Conservation (phyloP, 352 stramenopile genomes). For the Globisporangium mamillatum region DNA sequence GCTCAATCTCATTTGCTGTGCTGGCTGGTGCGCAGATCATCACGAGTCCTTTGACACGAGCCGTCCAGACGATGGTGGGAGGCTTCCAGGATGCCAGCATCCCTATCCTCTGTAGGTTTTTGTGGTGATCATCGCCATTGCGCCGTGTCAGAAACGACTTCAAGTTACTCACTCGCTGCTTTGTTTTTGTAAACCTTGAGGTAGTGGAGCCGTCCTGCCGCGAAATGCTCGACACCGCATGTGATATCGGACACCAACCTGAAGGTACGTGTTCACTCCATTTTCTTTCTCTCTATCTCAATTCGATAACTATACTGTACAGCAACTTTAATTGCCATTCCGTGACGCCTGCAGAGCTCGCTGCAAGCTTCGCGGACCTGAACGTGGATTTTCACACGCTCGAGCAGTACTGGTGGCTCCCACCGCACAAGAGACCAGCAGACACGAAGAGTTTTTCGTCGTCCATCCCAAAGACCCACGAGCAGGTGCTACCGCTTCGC, state of each 20-base stretch:
- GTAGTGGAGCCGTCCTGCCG: conserved; percentile 70
- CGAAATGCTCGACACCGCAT: conserved; percentile 84
- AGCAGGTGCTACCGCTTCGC: conserved; percentile 55
- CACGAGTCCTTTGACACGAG: conserved; percentile 77
- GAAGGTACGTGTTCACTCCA: conserved; percentile 20
- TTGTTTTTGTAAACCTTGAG: neutral
- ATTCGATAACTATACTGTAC: no score
- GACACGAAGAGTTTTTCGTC: conserved; percentile 17
- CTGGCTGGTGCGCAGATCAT: conserved; percentile 50
- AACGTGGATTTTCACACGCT: conserved; percentile 48
- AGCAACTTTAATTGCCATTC: neutral
- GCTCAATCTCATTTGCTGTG: neutral
- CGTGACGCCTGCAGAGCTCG: conserved; percentile 24
- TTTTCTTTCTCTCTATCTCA: neutral
- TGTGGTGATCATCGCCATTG: neutral
- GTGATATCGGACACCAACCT: conserved; percentile 70
- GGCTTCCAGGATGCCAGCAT: conserved; percentile 52
- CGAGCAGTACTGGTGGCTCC: conserved; percentile 65
- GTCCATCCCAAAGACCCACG: conserved; percentile 23
- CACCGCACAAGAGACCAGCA: conserved; percentile 28
- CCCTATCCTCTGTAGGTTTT: conserved; percentile 49
- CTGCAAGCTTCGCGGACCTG: conserved; percentile 28
- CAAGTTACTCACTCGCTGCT: neutral
- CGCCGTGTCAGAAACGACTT: neutral
- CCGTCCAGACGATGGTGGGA: conserved; percentile 74